These are phyloP conservation scores for Penicillium arizonense DNA, from an alignment of 495 filamentous ascomycete species.

Conservation along the genomic window DNA sequence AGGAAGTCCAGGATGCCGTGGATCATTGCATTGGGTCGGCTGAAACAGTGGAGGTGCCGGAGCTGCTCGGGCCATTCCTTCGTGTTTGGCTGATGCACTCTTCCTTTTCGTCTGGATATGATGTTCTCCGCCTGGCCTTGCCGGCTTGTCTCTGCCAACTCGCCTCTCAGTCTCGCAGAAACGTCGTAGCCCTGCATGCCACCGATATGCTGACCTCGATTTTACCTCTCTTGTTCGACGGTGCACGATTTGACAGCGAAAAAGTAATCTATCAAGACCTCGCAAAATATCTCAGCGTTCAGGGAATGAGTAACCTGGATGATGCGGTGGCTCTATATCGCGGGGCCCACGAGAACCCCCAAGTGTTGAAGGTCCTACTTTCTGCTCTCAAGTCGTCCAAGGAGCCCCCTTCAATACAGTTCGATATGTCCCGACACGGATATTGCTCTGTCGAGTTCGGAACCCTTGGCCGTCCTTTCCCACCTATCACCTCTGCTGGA, in stretches of 20 bases:
- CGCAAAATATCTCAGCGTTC: conserved; percentile 32
- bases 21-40: conserved; percentile 36
- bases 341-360: conserved; percentile 56
- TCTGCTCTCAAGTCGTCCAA: conserved; percentile 68
- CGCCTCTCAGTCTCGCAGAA: conserved; percentile 62
- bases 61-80: conserved; percentile 40
- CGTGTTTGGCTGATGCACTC: conserved; percentile 42
- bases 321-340: conserved; percentile 77
- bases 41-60: conserved; percentile 41
- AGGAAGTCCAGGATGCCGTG: conserved; percentile 30
- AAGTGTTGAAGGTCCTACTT: conserved; percentile 70
- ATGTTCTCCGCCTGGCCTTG: conserved; percentile 32
- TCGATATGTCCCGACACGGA: conserved; percentile 85
- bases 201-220: conserved; percentile 74
- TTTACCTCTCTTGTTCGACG: conserved; percentile 64
- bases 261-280: conserved; percentile 55
- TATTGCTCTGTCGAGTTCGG: conserved; percentile 86
- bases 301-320: conserved; percentile 70
- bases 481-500: conserved; percentile 69
- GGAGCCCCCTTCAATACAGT: conserved; percentile 82
- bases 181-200: conserved; percentile 72
- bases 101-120: conserved; percentile 19
- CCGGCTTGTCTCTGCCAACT: conserved; percentile 45
- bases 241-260: conserved; percentile 45
- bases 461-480: conserved; percentile 78